Conservation (phyloP, 345 rosid genomes). For the Eucalyptus microcorys region DNA sequence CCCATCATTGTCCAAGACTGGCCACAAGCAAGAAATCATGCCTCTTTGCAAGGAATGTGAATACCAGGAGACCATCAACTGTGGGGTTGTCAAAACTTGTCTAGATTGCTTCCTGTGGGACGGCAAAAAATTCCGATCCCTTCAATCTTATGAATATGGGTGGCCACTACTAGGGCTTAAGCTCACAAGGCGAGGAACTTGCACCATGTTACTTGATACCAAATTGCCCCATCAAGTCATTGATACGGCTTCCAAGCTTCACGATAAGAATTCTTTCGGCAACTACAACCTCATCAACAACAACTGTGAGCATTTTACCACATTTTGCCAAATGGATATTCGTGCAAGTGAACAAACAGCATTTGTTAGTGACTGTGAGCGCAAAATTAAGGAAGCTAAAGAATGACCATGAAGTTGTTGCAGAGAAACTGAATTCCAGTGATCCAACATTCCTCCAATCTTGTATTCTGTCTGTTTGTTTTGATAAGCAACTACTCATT, state of each 20-base stretch:
- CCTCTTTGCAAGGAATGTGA: neutral
- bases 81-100: neutral
- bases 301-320: neutral
- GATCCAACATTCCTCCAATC: neutral
- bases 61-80: neutral
- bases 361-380: neutral
- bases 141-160: neutral
- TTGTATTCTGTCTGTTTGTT: neutral
- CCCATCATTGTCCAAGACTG: neutral
- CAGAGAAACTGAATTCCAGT: no score
- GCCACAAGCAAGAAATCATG: neutral
- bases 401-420: neutral
- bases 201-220: neutral
- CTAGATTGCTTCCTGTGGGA: neutral
- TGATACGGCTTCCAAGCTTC: neutral
- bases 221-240: neutral
- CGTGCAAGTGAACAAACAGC: neutral
- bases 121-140: neutral
- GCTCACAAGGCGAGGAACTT: neutral
- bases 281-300: neutral
- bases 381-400: neutral
- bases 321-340: neutral
- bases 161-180: neutral
- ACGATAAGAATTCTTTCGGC: neutral
- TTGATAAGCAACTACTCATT: neutral